Conservation (phyloP, 2,329 filamentous ascomycete species). For the Tricladium varicosporioides region DNA sequence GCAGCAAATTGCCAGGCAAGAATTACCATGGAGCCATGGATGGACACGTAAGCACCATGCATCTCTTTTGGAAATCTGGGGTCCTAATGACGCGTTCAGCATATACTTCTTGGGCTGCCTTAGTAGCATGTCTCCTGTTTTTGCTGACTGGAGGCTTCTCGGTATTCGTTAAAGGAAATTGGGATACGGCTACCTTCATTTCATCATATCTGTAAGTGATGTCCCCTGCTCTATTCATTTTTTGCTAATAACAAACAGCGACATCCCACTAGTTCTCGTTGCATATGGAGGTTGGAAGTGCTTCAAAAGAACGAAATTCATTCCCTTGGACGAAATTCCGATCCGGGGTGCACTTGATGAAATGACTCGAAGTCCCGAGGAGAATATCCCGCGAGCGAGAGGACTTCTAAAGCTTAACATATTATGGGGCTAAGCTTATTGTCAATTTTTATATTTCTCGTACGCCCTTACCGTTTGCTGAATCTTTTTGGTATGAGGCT, state of each 20-base stretch:
- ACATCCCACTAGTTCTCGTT: conserved; percentile 41
- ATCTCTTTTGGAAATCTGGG: not conserved
- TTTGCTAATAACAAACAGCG: conserved; percentile 25
- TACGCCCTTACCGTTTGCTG: too few relatives aligned
- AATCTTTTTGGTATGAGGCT: too few relatives aligned
- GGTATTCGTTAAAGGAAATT: conserved; percentile 59
- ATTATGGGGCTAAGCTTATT: conserved; percentile 32
- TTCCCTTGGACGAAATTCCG: conserved; percentile 38
- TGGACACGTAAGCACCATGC: conserved; percentile 52
- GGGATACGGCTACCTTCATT: conserved; percentile 55
- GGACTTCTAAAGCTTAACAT: conserved; percentile 35
- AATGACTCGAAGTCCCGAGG: conserved; percentile 35
- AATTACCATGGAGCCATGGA: conserved; percentile 61
- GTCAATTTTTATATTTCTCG: too few relatives aligned
- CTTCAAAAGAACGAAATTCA: conserved; percentile 45
- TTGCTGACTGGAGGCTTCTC: conserved; percentile 68
- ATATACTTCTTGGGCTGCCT: conserved; percentile 58
- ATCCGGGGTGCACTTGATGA: conserved; percentile 39
- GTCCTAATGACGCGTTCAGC: conserved; percentile 36
- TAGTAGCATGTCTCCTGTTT: conserved; percentile 61
- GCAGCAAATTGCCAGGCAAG: conserved; percentile 49
- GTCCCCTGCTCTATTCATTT: not conserved
- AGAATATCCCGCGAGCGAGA: conserved; percentile 27
- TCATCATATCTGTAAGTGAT: conserved; percentile 59
- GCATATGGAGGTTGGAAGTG: conserved; percentile 52